A percentile compares a stretch with the other conserved stretches of the same genome.
Conservation (phyloP, 306 rosid genomes). For the Mimosa bimucronata region DNA sequence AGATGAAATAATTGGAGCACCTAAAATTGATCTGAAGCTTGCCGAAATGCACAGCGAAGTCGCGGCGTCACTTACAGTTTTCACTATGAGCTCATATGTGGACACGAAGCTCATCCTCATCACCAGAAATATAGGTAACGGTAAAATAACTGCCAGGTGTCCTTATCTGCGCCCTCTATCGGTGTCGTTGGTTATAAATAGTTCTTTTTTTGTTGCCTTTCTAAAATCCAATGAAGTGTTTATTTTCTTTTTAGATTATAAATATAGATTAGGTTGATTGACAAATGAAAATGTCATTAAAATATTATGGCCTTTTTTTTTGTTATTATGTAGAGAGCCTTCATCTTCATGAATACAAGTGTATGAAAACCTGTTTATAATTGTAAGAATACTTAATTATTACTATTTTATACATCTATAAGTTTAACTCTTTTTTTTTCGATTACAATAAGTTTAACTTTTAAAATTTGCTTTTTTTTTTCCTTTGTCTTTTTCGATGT, state of each 20-base stretch:
- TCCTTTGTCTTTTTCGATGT: not conserved
- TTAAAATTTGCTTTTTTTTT: not conserved
- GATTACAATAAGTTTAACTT: not conserved
- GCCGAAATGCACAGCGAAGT: not conserved
- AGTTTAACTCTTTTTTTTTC: too few relatives aligned
- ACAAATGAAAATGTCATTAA: not conserved
- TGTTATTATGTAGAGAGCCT: not conserved
- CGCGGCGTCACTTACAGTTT: not conserved
- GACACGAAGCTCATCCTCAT: not conserved
- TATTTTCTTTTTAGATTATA: not conserved
- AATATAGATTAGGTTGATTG: too few relatives aligned
- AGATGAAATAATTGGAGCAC: not conserved
- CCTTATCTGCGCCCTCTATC: not conserved
- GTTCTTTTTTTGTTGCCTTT: not conserved
- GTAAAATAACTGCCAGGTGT: constrained; percentile 20
- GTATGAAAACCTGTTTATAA: not conserved
- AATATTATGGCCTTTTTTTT: not conserved
- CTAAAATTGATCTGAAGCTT: not conserved
- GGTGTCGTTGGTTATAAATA: not conserved
- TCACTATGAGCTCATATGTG: not conserved
- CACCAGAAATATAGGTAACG: not conserved
- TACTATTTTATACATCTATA: not conserved
- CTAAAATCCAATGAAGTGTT: not conserved
- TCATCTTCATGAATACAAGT: not conserved
- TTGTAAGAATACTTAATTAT: not conserved